Percentiles rank a stretch among this genome's conserved stretches.
Conservation (phyloP, 441 rosid species). For the Cnidoscolus chayamansa region DNA sequence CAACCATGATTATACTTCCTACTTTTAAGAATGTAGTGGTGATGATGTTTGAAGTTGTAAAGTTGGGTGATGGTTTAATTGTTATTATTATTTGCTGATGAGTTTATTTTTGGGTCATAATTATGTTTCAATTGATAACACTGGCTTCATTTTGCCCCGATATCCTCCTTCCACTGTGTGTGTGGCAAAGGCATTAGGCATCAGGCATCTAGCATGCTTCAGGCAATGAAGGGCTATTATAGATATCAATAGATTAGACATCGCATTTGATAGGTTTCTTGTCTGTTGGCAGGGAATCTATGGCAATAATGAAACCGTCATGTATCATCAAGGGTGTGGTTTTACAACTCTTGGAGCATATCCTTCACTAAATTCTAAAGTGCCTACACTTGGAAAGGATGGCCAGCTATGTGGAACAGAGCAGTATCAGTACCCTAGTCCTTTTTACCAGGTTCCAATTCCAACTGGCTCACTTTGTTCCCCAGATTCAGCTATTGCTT, state of each 20-base stretch:
- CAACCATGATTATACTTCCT: not conserved
- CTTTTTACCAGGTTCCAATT: constrained; percentile 47
- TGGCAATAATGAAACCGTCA: constrained; percentile 49
- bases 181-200: not conserved
- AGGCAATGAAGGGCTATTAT: not conserved
- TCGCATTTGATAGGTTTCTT: not conserved
- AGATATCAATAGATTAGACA: not conserved
- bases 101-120: too few species aligned
- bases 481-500: constrained; percentile 34
- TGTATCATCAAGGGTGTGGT: constrained; percentile 58
- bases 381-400: constrained; percentile 55
- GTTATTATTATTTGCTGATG: too few species aligned
- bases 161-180: not conserved
- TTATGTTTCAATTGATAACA: too few species aligned
- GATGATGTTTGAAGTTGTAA: not conserved
- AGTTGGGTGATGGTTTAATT: not conserved
- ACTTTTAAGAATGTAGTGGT: not conserved
- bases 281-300: constrained; percentile 46
- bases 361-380: constrained; percentile 52
- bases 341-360: constrained; percentile 52
- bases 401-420: constrained; percentile 61
- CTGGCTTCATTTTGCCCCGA: too few species aligned
- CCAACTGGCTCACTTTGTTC: constrained; percentile 36
- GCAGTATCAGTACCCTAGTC: constrained; percentile 69
- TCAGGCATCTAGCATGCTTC: not conserved